A percentile compares a stretch with the other conserved stretches of the same genome.
Evolutionary conservation across 257 asterid species (phyloP).

Genomic region (Eustoma russellianum): DNA sequence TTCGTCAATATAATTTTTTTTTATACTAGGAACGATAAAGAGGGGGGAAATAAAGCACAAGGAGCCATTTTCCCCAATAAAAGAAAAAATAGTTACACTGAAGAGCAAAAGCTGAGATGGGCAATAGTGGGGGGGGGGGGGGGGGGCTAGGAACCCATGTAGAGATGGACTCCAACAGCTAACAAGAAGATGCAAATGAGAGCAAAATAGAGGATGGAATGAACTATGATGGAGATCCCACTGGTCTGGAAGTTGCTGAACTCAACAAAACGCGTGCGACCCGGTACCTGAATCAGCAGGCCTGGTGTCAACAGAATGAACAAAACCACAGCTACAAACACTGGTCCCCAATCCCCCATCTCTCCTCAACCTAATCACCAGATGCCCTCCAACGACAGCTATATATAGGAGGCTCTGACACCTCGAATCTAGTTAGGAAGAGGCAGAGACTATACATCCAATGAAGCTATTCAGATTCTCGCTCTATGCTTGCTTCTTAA

Average conservation of each 20-base stretch:
- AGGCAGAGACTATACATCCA: too few relatives aligned
- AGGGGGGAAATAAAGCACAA: too few relatives aligned
- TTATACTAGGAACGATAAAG: too few relatives aligned
- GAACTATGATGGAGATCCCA: constrained; percentile 69
- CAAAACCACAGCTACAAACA: constrained; percentile 74
- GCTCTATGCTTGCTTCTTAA: constrained; percentile 11
- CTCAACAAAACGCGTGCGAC: constrained; percentile 56
- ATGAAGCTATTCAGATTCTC: constrained; percentile 16
- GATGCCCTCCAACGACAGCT: background rate
- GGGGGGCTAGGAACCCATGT: constrained; percentile 40
- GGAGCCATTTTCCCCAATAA: too few relatives aligned
- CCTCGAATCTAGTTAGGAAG: background rate
- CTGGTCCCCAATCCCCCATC: constrained; percentile 97
- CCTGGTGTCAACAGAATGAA: constrained; percentile 82
- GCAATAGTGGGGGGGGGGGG: background rate
- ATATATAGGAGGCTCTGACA: background rate
- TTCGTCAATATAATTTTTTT: too few relatives aligned
- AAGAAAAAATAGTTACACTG: too few relatives aligned
- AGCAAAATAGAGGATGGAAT: constrained; percentile 61
- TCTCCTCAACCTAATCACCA: background rate
- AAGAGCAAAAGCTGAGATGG: background rate
- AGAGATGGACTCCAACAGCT: constrained; percentile 68
- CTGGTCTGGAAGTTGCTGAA: constrained; percentile 82
- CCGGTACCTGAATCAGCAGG: constrained; percentile 76
- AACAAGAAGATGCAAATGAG: constrained; percentile 72